Evolutionary conservation across 345 rosid genomes (phyloP), one percentile per base, ranked within the genome.

Genomic region (Cardamine occulta): DNA sequence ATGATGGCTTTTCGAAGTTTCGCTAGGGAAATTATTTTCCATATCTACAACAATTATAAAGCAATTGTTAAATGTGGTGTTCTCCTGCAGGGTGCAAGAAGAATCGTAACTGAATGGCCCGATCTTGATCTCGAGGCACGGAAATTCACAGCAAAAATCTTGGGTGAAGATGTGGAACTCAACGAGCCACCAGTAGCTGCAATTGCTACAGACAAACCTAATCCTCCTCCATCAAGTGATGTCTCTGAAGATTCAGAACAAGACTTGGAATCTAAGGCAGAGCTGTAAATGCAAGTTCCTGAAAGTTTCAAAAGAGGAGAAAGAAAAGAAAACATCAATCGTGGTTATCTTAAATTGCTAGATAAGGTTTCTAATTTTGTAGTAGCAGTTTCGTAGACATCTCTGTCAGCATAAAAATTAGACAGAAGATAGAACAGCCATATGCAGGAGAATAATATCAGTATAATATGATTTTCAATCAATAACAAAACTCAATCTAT

Each of bases 81-180:
- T 52, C 54, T 44, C 52, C 13, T 65, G 28, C 86, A 95, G 99
- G 97, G 98, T 71, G 99, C 98, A 12, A 83, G 85, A 81, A 82
- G 99, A 81, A 95, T 92, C 35, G 88, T 92, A 69, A 74, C 91
- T 0, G 98, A 95, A 79, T 90, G 99, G 99, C 75, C 87, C 0
- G 84, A 83, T 78, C 90, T 92, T 0, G 99, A 95, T 81, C 67
- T 78, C 0, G 98, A 95, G 70, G 99, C 94, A 24, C 78, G 91
- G 29, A 76, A 37, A 42, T 88, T 95, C 84, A 89, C 99, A 24
- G 87, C 90, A 3, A 88, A 85, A 84, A 80, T 90, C 35, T 82
- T 85, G 21, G 93, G 96, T 21, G 98, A 92, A 59, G 99, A 86
- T 83, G 39, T 82, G 17, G 90, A 86, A 19, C 70, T 80, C 29